phyloP scores from a whole-genome alignment of 192 early-diverging fungal genomes.

The Gaertneriomyces sp. region DNA sequence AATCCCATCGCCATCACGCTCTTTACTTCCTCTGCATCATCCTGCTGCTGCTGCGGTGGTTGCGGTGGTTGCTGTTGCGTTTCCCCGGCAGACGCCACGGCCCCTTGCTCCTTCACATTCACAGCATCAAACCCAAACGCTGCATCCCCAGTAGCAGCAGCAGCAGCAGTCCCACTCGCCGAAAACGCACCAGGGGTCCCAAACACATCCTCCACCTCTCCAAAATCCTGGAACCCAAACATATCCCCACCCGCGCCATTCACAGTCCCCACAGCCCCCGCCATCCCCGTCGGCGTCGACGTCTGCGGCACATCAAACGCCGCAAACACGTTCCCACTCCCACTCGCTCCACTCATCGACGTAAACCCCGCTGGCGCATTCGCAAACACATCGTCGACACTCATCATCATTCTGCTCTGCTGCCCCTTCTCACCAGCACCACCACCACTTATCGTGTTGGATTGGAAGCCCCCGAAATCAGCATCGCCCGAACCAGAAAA shows the following conservation, averaged over 20 bases:
- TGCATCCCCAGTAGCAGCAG: no score
- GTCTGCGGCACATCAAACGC: constrained; percentile 4
- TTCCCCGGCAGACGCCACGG: neutral
- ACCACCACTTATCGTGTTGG: neutral
- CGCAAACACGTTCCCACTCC: constrained; percentile 1
- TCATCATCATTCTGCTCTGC: neutral
- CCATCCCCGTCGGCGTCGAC: neutral
- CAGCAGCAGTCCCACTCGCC: no score
- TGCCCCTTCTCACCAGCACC: neutral
- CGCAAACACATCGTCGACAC: constrained; percentile 16
- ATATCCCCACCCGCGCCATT: neutral
- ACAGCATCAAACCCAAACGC: neutral
- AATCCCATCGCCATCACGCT: constrained; percentile 40
- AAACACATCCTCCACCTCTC: constrained; percentile 9
- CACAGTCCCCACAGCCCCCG: neutral
- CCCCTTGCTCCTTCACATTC: neutral
- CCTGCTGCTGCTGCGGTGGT: constrained; percentile 1
- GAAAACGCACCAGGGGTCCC: constrained; percentile 1
- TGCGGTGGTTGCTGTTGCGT: neutral
- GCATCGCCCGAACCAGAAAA: constrained; percentile 12
- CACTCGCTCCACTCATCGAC: neutral
- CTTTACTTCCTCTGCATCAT: constrained; percentile 36
- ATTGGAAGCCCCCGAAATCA: constrained; percentile 25
- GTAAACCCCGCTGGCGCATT: neutral
- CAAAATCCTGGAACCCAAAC: neutral